Base-by-base conservation (phyloP, 2,329 filamentous ascomycete species). In the Cytospora chrysosperma region DNA sequence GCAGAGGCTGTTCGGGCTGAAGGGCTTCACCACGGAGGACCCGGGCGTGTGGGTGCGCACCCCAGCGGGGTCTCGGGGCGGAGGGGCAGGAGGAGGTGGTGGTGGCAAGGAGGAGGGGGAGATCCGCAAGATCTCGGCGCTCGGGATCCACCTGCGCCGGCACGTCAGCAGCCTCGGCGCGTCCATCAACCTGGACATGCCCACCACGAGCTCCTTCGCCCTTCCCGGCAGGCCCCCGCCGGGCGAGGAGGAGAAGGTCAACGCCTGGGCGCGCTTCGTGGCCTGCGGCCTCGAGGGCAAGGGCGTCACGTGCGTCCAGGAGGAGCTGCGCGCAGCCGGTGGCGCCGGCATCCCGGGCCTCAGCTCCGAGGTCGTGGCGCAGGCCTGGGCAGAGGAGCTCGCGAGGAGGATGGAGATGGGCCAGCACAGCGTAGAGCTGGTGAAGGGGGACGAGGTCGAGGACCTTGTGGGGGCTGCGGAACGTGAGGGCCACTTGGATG, bases 61-160 rank as follows among this genome's bases (percentile, higher is more conserved):
- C 64, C 69, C 69, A 24, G 67, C 64, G 10, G 63, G 70, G 68
- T 69, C 74, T 65, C 57, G 21, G n/a, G 24, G 43, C 32, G 52
- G 21, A 27, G 27, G 17, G 13, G 17, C 40, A 19, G 8, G 4
- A 10, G 43, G 27, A n/a, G n/a, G n/a, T n/a, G n/a, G n/a, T n/a
- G n/a, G n/a, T n/a, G n/a, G n/a, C n/a, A n/a, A n/a, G n/a, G n/a
- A n/a, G 19, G 30, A 27, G 13, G 19, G 43, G 17, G 71, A 72
- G 0, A 77, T 81, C 63, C 81, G 83, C 70, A 99, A 98, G 80
- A 93, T 99, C 69, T 92, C 92, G 0, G 93, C 93, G 0, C 79
- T 98, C 50, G 95, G 95, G 0, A 92, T 99, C n/a, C 93, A 98
- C 77, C 83, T 97, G 67, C 81, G 93, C 17, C 81, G 94, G 53